These are phyloP conservation scores for Coemansia umbellata DNA, from an alignment of 192 early-diverging fungal species.

Conservation along the genomic window DNA sequence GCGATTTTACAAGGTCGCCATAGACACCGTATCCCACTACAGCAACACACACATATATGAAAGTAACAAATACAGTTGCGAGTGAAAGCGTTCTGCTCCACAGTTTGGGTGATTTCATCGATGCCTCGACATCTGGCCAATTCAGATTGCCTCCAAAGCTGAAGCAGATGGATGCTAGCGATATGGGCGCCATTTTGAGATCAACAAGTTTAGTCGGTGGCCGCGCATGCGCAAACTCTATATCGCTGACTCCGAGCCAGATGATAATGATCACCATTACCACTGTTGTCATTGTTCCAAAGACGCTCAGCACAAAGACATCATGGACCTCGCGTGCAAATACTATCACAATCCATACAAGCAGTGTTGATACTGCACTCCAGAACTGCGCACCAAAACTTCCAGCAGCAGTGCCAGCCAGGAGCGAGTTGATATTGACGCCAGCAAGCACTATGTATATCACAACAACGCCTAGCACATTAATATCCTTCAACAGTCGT, in stretches of 20 bases:
- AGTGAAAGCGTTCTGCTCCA: constrained; percentile 66
- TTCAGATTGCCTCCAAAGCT: constrained; percentile 81
- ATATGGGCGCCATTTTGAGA: constrained; percentile 57
- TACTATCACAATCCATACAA: constrained; percentile 72
- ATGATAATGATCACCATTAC: constrained; percentile 68
- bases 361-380: constrained; percentile 58
- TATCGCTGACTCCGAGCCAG: constrained; percentile 35
- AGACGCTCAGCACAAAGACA: constrained; percentile 67
- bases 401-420: constrained; percentile 31
- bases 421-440: constrained; percentile 60
- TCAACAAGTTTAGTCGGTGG: constrained; percentile 40
- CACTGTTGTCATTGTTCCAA: constrained; percentile 72
- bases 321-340: constrained; percentile 76
- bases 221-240: constrained; percentile 4
- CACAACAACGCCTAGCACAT: constrained; percentile 60
- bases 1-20: constrained; percentile 60
- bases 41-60: constrained; percentile 71
- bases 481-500: constrained; percentile 58
- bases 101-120: constrained; percentile 67
- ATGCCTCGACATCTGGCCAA: constrained; percentile 78
- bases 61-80: constrained; percentile 62
- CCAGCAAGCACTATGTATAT: constrained; percentile 76
- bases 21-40: constrained; percentile 73
- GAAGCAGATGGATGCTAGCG: constrained; percentile 77
- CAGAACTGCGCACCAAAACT: constrained; percentile 54